Evolutionary conservation across 2,329 filamentous ascomycete genomes (phyloP), one percentile per base, ranked within the genome.

Genomic region (Remersonia thermophila): DNA sequence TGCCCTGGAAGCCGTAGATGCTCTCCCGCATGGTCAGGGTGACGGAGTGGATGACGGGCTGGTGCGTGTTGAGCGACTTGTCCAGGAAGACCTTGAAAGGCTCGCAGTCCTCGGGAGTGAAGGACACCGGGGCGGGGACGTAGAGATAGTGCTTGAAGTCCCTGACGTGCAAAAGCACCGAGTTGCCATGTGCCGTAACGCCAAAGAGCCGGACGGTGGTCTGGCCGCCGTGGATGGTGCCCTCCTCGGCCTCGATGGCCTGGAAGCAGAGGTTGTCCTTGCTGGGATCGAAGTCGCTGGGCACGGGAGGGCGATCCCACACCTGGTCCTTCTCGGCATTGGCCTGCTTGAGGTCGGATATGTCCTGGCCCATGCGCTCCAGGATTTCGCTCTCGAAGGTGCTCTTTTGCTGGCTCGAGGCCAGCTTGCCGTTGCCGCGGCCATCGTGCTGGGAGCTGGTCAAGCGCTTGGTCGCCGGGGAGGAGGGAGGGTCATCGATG

Each of bases 71-170:
- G 33, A 94, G 59, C 53, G 83, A 77, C 5, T 71, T 67, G 51
- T 98, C 87, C 25, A 98, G 72, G 52, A 77, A 96, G 3, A 73
- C 66, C 54, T 80, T 83, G 66, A 82, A 98, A 1, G 73, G 64
- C 12, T 77, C 69, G 56, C 85, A 86, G 54, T 98, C 86, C 29
- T 77, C 69, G 31, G 76, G 75, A 18, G 74, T 73, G 57, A 98
- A 98, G 17, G 75, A 73, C 7, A 87, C 65, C 0, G 91, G 91
- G 0, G 93, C 91, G 8, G 84, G 81, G 31, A 96, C 77, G 52
- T 94, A 98, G 38, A 98, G 75, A 55, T 98, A 98, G 57, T 98
- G 91, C 48, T 85, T 80, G 60, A 98, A 98, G 53, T 86, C 84
- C 12, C 83, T 94, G 44, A 98, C 87, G 57, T 98, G 91, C 10